Percentiles rank a stretch among this genome's conserved stretches.
These are phyloP conservation scores for Suillus sp. DNA, from an alignment of 768 basidiomycete species.

Conservation along the genomic window DNA sequence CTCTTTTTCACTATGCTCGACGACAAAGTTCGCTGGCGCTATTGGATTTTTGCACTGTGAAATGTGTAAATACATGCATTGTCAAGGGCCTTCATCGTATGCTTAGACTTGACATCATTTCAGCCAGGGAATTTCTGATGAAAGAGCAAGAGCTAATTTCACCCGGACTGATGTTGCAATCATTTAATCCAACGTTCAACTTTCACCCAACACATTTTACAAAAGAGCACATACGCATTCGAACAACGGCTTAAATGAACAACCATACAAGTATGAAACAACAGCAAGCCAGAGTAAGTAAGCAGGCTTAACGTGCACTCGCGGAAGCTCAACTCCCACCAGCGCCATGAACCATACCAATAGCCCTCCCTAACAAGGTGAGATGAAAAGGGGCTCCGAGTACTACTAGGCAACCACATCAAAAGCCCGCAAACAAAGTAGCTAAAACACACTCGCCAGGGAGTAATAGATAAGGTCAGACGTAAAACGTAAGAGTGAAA, in stretches of 20 bases:
- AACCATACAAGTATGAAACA: conserved; percentile 9
- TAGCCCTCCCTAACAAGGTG: not conserved
- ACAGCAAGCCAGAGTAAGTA: not conserved
- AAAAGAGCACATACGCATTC: not conserved
- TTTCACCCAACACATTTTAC: not conserved
- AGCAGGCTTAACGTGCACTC: not conserved
- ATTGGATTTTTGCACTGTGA: not conserved
- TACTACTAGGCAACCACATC: conserved; percentile 4
- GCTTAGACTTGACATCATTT: not conserved
- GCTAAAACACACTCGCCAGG: conserved; percentile 4
- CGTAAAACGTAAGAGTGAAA: conserved; percentile 10
- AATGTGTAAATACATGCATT: not conserved
- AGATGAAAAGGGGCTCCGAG: not conserved
- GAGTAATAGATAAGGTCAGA: conserved; percentile 8
- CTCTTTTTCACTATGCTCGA: not conserved
- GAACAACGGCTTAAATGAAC: conserved; percentile 1
- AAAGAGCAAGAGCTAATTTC: not conserved
- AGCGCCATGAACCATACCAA: not conserved
- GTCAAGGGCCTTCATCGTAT: not conserved
- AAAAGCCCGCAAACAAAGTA: not conserved
- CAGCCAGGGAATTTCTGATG: not conserved
- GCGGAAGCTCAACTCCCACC: not conserved
- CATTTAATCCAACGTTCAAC: not conserved
- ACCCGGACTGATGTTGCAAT: not conserved
- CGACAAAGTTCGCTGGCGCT: not conserved